Evolutionary conservation across 352 stramenopile species (phyloP), one percentile per base, ranked within the genome.

Genomic region (Nothophytophthora sp.): DNA sequence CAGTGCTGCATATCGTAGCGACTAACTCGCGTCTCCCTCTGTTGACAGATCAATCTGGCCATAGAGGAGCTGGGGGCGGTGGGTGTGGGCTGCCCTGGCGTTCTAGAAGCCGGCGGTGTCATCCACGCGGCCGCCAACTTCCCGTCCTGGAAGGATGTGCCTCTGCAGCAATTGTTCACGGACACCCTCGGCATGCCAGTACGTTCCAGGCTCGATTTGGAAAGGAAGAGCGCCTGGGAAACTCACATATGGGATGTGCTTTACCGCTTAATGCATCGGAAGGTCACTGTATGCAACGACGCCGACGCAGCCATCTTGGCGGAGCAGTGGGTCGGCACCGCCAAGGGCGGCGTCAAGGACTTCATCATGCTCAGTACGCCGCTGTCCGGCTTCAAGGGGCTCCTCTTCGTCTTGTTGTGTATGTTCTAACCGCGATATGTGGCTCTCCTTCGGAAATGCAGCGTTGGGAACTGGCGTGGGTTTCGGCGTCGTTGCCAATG

Each of bases 321-420:
- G 3, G 78, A 89, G 55, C 60, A 81, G 43, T 89, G 75, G 78
- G 68, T 87, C 30, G 78, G 78, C 47, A 64, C 51, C 6, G 78
- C 78, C 5, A 70, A 70, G 24, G 43, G 49, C 12, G 47, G 50
- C 28, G 41, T 86, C 24, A 60, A 72, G 34, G 68, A 70, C 48
- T 82, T 87, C 42, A 61, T 86, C 60, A 89, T 89, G 78, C 39
- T 89, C 11, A 87, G 75, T 89, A 69, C 50, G 64, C 59, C 32
- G 5, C 12, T 22, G 10, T 10, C 33, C 6, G 19, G 10, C 36
- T 13, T 35, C 10, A 8, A 33, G 27, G 30, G 48, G 10, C 34
- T 20, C n/a, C n/a, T 2, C 18, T 7, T 32, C 12, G 13, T 32
- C 38, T 20, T 18, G 4, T 32, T 32, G 38, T 19, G 27, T 28